Conservation (phyloP, 164 flowering plant genomes). For the Dillenia turbinata region DNA sequence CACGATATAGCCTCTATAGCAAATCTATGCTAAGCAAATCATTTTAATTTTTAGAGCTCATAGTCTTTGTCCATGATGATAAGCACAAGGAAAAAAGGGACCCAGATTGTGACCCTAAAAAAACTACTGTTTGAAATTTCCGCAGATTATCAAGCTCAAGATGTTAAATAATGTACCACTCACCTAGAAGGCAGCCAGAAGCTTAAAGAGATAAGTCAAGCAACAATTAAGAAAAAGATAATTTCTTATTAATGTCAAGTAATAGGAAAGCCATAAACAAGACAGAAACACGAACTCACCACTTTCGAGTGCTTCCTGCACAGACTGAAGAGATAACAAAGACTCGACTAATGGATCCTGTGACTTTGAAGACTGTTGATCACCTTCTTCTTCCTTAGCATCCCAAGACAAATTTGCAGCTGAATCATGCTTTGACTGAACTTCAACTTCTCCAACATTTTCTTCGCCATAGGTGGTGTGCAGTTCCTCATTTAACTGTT, state of each 20-base stretch:
- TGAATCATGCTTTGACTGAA: slow-evolving; percentile 33
- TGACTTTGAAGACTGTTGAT: slow-evolving; percentile 16
- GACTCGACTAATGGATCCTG: slow-evolving; percentile 59
- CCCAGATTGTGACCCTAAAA: too few species aligned
- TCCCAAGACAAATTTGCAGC: slow-evolving; percentile 33
- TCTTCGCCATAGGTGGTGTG: slow-evolving; percentile 27
- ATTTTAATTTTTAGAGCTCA: too few species aligned
- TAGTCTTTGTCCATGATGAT: too few species aligned
- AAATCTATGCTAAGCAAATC: too few species aligned
- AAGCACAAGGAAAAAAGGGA: too few species aligned
- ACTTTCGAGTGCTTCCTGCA: slow-evolving; percentile 61
- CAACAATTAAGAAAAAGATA: not conserved
- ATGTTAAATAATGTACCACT: too few species aligned
- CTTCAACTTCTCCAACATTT: slow-evolving; percentile 44
- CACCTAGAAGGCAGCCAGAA: too few species aligned
- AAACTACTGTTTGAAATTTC: too few species aligned
- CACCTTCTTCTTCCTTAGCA: slow-evolving; percentile 30
- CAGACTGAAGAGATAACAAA: slow-evolving; percentile 44
- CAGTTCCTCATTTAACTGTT: slow-evolving; percentile 30
- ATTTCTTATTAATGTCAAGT: not conserved
- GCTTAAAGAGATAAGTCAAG: not conserved
- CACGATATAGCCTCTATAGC: too few species aligned
- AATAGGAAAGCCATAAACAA: not conserved
- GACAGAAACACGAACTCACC: slow-evolving; percentile 24
- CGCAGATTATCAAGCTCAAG: too few species aligned